Evolutionary conservation across 495 filamentous ascomycete genomes (phyloP).

Genomic region (Geoglossum glabrum): DNA sequence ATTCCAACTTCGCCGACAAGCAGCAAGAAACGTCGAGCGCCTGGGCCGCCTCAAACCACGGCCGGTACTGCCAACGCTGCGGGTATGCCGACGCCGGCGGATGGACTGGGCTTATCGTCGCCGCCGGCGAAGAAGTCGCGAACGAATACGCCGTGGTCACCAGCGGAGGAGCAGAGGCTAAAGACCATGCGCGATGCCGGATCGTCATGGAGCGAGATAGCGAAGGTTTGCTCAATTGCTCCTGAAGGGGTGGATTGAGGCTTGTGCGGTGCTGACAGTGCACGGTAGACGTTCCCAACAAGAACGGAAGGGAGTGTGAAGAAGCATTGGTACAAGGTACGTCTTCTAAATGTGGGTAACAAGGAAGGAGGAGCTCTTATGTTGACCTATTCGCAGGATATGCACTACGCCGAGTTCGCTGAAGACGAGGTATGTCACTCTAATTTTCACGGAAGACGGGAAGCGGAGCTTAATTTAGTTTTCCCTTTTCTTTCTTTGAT

Average conservation of each 20-base stretch:
- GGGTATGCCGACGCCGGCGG: not conserved
- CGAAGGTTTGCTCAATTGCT: slow-evolving; percentile 41
- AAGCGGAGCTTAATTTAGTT: not conserved
- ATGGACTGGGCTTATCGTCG: slow-evolving; percentile 12
- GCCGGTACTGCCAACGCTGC: not conserved
- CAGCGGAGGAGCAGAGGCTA: slow-evolving; percentile 76
- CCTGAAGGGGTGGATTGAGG: not conserved
- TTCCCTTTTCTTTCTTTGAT: not conserved
- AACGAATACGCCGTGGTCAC: slow-evolving; percentile 96
- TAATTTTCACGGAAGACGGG: slow-evolving; percentile 2
- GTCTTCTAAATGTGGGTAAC: slow-evolving; percentile 10
- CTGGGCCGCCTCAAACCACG: not conserved
- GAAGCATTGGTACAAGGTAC: slow-evolving; percentile 99
- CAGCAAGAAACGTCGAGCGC: slow-evolving; percentile 1
- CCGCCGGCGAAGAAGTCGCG: slow-evolving; percentile 70
- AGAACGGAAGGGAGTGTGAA: slow-evolving; percentile 95
- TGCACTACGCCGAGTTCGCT: slow-evolving; percentile 98
- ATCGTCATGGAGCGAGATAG: slow-evolving; percentile 91
- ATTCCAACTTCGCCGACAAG: not conserved
- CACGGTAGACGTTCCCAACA: slow-evolving; percentile 59
- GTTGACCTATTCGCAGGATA: slow-evolving; percentile 38
- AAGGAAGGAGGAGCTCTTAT: slow-evolving; percentile 6
- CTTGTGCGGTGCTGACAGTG: slow-evolving; percentile 14
- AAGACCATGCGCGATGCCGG: slow-evolving; percentile 88
- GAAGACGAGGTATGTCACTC: slow-evolving; percentile 69